Conservation (phyloP, 176 grass and related monocot genomes). For the Eremochloa ophiuroides region DNA sequence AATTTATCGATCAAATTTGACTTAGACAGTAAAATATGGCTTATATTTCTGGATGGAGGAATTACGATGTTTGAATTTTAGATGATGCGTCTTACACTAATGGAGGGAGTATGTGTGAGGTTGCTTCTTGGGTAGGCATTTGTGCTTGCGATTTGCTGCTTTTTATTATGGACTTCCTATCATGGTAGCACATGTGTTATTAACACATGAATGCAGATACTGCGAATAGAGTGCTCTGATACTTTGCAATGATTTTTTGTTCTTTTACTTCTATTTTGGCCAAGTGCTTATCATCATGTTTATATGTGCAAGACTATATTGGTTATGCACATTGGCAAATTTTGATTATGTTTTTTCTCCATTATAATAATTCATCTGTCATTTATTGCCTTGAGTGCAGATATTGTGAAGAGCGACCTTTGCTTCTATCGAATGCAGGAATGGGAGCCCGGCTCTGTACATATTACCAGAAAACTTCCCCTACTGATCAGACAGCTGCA, state of each 20-base stretch:
- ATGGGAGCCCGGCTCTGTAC: constrained; percentile 94
- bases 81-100: not conserved
- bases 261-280: constrained; percentile 15
- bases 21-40: not conserved
- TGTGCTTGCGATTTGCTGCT: not conserved
- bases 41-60: not conserved
- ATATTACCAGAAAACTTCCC: constrained; percentile 89
- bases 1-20: not conserved
- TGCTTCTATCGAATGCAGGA: constrained; percentile 82
- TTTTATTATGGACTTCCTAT: not conserved
- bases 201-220: not conserved
- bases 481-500: constrained; percentile 56
- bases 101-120: not conserved
- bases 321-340: not conserved
- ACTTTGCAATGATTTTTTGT: not conserved
- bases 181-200: not conserved
- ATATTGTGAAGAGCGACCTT: constrained; percentile 96
- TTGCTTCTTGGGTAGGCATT: not conserved
- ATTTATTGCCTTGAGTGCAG: constrained; percentile 38
- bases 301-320: not conserved
- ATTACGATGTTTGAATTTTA: not conserved
- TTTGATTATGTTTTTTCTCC: constrained; percentile 14
- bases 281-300: constrained; percentile 10
- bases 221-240: not conserved
- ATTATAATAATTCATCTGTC: constrained; percentile 3